phyloP scores from a whole-genome alignment of 352 stramenopile genomes.

The Globisporangium irregulare region DNA sequence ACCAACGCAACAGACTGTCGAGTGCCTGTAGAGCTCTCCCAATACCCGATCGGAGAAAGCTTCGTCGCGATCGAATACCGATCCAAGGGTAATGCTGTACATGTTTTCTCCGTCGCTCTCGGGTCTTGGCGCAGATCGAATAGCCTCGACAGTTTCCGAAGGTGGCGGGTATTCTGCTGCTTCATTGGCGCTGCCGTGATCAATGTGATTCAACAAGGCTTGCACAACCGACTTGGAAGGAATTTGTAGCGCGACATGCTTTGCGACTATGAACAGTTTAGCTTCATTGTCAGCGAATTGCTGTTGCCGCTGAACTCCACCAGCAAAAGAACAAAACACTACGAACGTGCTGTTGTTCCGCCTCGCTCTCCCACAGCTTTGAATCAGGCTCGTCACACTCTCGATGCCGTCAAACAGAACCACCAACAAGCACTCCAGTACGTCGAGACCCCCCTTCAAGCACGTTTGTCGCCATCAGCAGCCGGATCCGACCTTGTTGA shows the following conservation, averaged over 20 bases:
- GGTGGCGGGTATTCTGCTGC: neutral
- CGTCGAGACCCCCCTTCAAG: constrained; percentile 77
- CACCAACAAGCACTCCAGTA: constrained; percentile 74
- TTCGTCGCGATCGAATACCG: constrained; percentile 22
- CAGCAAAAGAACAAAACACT: constrained; percentile 55
- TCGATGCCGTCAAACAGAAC: constrained; percentile 74
- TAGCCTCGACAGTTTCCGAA: neutral
- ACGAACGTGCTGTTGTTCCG: constrained; percentile 59
- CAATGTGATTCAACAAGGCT: constrained; percentile 29
- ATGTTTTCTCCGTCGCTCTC: constrained; percentile 25
- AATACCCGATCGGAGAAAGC: constrained; percentile 18
- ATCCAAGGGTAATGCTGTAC: constrained; percentile 43
- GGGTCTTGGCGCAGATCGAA: neutral
- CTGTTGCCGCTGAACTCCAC: constrained; percentile 39
- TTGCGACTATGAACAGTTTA: constrained; percentile 37
- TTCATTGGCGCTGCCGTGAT: constrained; percentile 2
- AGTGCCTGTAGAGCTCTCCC: constrained; percentile 28
- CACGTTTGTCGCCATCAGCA: constrained; percentile 78
- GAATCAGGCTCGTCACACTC: constrained; percentile 71
- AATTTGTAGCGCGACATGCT: constrained; percentile 32
- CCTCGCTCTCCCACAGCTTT: constrained; percentile 68
- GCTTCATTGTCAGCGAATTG: constrained; percentile 57
- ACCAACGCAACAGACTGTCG: constrained; percentile 33
- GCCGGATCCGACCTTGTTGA: constrained; percentile 56
- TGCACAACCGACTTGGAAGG: constrained; percentile 43